These are phyloP conservation scores for Alternaria sp. DNA, from an alignment of 2,329 filamentous ascomycete species.

Conservation along the genomic window DNA sequence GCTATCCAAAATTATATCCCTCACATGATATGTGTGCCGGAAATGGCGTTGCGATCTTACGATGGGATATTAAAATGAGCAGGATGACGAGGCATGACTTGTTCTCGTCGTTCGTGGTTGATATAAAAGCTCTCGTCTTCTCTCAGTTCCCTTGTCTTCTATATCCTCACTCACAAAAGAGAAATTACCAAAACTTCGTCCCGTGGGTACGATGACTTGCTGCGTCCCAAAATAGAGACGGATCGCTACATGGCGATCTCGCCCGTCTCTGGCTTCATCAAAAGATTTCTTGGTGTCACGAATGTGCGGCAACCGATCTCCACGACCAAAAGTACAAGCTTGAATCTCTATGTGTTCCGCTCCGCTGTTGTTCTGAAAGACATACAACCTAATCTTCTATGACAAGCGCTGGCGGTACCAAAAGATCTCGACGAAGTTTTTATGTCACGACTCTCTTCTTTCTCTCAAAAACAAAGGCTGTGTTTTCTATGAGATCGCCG, in stretches of 20 bases:
- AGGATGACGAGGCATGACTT: too few species aligned
- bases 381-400: neutral
- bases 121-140: neutral
- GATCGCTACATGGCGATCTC: too few species aligned
- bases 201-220: too few species aligned
- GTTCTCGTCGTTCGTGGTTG: too few species aligned
- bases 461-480: neutral
- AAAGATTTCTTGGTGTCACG: too few species aligned
- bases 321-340: neutral
- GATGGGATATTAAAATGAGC: too few species aligned
- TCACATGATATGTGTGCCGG: too few species aligned
- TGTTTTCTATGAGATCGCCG: neutral
- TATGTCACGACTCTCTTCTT: neutral
- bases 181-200: neutral
- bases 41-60: too few species aligned
- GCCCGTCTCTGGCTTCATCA: too few species aligned
- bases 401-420: neutral
- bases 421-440: fast-evolving
- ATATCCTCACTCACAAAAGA: fast-evolving
- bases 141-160: neutral
- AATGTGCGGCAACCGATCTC: fast-evolving
- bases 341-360: neutral
- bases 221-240: too few species aligned
- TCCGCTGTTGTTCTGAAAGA: neutral
- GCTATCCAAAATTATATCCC: too few species aligned